These are phyloP conservation scores for Ceratonia siliqua DNA, from an alignment of 306 rosid species.

Conservation along the genomic window DNA sequence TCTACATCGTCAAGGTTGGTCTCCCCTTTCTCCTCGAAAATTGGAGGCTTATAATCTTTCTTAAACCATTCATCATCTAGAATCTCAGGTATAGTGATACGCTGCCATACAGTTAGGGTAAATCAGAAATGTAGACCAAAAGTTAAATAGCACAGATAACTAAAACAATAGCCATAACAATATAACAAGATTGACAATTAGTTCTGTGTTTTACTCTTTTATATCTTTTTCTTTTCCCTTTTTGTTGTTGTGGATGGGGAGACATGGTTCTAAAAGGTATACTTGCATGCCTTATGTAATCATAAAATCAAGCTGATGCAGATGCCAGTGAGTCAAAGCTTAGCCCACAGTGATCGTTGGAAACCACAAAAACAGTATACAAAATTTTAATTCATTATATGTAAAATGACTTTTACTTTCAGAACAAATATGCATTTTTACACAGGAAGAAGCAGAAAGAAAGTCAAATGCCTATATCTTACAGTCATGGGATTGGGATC, in stretches of 20 bases:
- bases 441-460: conserved; percentile 17
- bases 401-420: conserved; percentile 19
- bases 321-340: neutral
- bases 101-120: conserved; percentile 57
- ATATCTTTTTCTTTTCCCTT: neutral
- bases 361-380: neutral
- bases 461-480: conserved; percentile 38
- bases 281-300: neutral
- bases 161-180: conserved; percentile 10
- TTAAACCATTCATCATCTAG: conserved; percentile 92
- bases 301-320: conserved; percentile 20
- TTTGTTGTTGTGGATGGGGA: neutral
- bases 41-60: conserved; percentile 77
- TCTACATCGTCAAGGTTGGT: conserved; percentile 91
- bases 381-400: conserved; percentile 12
- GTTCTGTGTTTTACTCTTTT: neutral
- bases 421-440: conserved; percentile 8
- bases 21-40: conserved; percentile 78
- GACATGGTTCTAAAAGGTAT: neutral
- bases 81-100: conserved; percentile 74
- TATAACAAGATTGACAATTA: neutral
- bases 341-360: neutral
- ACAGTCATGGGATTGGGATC: conserved; percentile 94
- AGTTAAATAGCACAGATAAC: neutral
- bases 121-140: conserved; percentile 33